Conservation (phyloP, 768 basidiomycete genomes). For the Phaffia australis region DNA sequence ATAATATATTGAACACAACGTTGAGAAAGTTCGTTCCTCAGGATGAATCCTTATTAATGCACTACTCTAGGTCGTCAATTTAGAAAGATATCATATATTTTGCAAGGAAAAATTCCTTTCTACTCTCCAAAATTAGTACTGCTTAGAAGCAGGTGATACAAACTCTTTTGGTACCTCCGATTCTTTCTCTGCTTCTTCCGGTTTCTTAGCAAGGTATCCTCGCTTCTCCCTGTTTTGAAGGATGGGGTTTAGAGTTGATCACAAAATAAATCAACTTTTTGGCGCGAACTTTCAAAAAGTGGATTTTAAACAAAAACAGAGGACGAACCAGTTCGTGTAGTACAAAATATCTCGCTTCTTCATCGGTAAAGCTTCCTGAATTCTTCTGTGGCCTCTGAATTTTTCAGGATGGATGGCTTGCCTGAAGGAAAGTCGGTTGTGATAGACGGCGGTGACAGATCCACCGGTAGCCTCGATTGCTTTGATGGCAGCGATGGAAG, state of each 20-base stretch:
- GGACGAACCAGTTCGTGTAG: constrained; percentile 29
- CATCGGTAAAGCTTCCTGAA: constrained; percentile 30
- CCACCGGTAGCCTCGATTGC: constrained; percentile 77
- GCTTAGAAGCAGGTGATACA: too few relatives aligned
- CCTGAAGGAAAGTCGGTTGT: constrained; percentile 72
- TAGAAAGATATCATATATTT: too few relatives aligned
- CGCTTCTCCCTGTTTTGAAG: constrained; percentile 17
- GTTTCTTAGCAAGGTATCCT: constrained; percentile 21
- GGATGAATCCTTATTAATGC: too few relatives aligned
- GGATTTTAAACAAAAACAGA: background rate
- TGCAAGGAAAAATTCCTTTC: too few relatives aligned
- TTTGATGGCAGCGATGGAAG: constrained; percentile 71
- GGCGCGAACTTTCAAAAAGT: background rate
- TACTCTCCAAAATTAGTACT: too few relatives aligned
- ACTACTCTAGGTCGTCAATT: too few relatives aligned
- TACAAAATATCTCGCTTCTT: constrained; percentile 32
- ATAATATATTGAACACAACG: too few relatives aligned
- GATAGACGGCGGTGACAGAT: constrained; percentile 76
- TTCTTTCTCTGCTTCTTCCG: background rate
- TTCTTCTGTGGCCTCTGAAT: constrained; percentile 29
- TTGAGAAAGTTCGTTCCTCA: too few relatives aligned
- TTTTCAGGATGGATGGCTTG: constrained; percentile 40
- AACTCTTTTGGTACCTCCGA: too few relatives aligned
- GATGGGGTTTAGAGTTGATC: background rate
- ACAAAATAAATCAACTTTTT: background rate